These are phyloP conservation scores for Nicotiana paniculata DNA, from an alignment of 257 asterid species.

Conservation along the genomic window DNA sequence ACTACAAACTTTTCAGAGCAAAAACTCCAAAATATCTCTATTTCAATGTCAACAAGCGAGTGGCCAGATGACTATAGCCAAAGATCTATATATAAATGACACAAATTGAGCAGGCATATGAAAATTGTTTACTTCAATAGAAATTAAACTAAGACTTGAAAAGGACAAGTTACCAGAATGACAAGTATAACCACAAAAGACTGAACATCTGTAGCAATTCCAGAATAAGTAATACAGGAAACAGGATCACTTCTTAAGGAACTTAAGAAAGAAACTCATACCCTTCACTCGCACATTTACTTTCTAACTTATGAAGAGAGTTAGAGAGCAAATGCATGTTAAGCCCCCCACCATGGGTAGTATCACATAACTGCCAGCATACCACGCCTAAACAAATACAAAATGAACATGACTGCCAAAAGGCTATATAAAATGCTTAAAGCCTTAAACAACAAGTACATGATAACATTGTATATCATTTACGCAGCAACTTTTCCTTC, in stretches of 20 bases:
- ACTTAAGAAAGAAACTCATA: neutral
- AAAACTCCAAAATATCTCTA: constrained; percentile 4
- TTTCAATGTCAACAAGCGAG: neutral
- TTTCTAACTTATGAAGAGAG: neutral
- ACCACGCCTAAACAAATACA: neutral
- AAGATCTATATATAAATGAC: neutral
- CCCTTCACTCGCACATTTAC: neutral
- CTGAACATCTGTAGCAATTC: neutral
- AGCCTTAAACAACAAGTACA: neutral
- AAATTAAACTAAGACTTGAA: neutral
- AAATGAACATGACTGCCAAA: neutral
- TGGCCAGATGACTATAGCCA: neutral
- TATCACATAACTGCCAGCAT: neutral
- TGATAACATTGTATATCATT: neutral
- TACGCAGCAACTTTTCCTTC: neutral
- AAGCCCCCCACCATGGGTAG: neutral
- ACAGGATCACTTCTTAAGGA: neutral
- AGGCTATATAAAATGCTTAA: neutral
- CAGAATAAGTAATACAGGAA: neutral
- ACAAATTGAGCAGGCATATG: neutral
- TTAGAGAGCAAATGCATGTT: neutral
- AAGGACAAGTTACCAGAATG: neutral
- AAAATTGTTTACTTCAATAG: neutral
- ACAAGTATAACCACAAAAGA: neutral
- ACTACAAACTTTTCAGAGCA: constrained; percentile 12